phyloP scores from a whole-genome alignment of 495 filamentous ascomycete genomes.

The Glarea lozoyensis region DNA sequence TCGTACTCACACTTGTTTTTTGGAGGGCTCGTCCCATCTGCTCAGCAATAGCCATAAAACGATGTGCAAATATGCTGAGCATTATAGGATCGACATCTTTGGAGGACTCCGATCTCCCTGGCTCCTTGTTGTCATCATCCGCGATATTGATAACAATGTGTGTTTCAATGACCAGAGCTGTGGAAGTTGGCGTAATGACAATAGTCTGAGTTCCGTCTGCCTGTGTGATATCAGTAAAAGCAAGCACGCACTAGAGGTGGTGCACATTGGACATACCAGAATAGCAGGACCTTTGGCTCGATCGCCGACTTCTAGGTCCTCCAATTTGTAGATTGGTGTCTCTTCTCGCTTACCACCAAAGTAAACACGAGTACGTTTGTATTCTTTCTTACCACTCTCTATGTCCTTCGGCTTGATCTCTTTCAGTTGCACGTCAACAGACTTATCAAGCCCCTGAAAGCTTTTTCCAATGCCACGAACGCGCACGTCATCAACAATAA shows the following conservation, averaged over 20 bases:
- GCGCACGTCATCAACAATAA: constrained; percentile 88
- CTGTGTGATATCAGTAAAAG: no score
- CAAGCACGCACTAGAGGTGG: no score
- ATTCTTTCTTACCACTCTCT: constrained; percentile 36
- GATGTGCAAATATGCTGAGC: constrained; percentile 89
- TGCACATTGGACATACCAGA: no score
- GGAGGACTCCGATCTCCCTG: constrained; percentile 28
- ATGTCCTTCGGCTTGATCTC: constrained; percentile 46
- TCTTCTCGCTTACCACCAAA: constrained; percentile 68
- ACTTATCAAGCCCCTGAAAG: constrained; percentile 67
- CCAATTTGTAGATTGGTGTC: constrained; percentile 79
- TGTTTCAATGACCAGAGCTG: constrained; percentile 62
- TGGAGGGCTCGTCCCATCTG: constrained; percentile 95
- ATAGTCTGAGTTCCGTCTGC: constrained; percentile 96
- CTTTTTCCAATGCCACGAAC: constrained; percentile 84
- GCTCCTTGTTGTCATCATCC: constrained; percentile 44
- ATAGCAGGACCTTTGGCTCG: constrained; percentile 79
- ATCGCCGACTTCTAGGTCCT: constrained; percentile 67
- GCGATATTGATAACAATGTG: constrained; percentile 68
- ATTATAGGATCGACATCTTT: constrained; percentile 76
- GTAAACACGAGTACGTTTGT: constrained; percentile 51
- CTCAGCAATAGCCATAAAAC: constrained; percentile 98
- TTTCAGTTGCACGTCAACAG: constrained; percentile 70
- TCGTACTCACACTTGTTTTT: constrained; percentile 95
- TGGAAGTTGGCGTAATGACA: constrained; percentile 74